Evolutionary conservation across 2,329 filamentous ascomycete species (phyloP).

Genomic region (Aspergillus sp.): DNA sequence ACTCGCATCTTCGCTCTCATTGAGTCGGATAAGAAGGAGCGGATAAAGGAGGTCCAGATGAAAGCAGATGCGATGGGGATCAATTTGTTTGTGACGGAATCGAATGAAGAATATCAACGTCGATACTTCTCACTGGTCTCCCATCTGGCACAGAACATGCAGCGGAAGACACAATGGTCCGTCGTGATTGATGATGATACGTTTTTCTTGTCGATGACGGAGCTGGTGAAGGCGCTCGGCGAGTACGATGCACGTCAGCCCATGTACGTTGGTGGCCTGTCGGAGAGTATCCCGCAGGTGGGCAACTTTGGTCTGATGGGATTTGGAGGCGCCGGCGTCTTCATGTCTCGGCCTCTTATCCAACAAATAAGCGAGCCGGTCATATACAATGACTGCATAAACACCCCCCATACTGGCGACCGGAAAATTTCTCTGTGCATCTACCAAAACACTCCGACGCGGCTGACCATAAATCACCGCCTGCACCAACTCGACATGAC

Average conservation of each 20-base stretch:
- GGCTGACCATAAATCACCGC: slow-evolving; percentile 56
- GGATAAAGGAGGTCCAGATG: slow-evolving; percentile 27
- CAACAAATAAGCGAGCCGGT: slow-evolving; percentile 43
- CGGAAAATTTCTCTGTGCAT: slow-evolving; percentile 59
- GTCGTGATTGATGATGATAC: slow-evolving; percentile 64
- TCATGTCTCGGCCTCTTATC: slow-evolving; percentile 56
- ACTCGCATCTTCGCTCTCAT: slow-evolving; percentile 55
- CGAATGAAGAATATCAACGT: slow-evolving; percentile 41
- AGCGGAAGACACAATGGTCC: slow-evolving; percentile 53
- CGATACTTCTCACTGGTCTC: slow-evolving; percentile 59
- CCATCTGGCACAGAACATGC: slow-evolving; percentile 48
- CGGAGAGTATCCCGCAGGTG: slow-evolving; percentile 56
- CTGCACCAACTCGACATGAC: slow-evolving; percentile 60
- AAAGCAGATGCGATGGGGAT: slow-evolving; percentile 41
- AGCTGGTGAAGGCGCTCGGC: slow-evolving; percentile 49
- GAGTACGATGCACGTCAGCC: slow-evolving; percentile 51
- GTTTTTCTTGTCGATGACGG: slow-evolving; percentile 59
- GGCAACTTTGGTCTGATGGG: slow-evolving; percentile 58
- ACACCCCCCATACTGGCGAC: slow-evolving; percentile 51
- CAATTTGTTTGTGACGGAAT: slow-evolving; percentile 41
- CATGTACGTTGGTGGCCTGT: slow-evolving; percentile 57
- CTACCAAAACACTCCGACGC: slow-evolving; percentile 53
- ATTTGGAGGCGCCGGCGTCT: slow-evolving; percentile 61
- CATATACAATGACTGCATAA: slow-evolving; percentile 52
- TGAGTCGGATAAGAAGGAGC: slow-evolving; percentile 41